A percentile compares a stretch with the other conserved stretches of the same genome.
Conservation (phyloP, 352 stramenopile species). For the Phytophthora uliginosa region DNA sequence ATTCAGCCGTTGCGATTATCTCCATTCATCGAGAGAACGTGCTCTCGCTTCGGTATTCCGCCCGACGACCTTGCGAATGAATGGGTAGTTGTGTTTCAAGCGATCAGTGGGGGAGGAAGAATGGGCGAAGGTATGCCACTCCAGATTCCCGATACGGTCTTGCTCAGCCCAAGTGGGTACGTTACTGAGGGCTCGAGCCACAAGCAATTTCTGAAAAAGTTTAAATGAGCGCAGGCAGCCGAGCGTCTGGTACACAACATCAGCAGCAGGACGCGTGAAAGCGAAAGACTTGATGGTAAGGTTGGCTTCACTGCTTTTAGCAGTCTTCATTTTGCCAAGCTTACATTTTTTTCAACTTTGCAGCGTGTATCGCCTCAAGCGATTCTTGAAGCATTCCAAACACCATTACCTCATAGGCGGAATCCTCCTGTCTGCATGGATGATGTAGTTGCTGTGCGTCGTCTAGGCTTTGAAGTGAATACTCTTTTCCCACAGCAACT, state of each 20-base stretch:
- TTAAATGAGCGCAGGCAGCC: conserved; percentile 44
- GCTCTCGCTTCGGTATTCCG: conserved; percentile 29
- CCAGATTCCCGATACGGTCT: conserved; percentile 65
- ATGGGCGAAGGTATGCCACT: conserved; percentile 41
- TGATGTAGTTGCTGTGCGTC: conserved; percentile 39
- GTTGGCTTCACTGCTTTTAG: background rate
- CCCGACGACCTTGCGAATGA: conserved; percentile 58
- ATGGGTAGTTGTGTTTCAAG: conserved; percentile 70
- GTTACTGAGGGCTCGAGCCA: background rate
- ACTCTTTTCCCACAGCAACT: conserved; percentile 38
- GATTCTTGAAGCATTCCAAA: conserved; percentile 47
- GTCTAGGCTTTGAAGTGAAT: conserved; percentile 45
- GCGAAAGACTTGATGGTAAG: conserved; percentile 47
- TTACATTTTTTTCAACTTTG: background rate
- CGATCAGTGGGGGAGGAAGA: conserved; percentile 40
- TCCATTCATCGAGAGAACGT: conserved; percentile 45
- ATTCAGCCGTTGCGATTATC: conserved; percentile 60
- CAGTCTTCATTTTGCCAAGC: background rate
- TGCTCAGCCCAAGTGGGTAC: conserved; percentile 69
- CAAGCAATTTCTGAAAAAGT: background rate
- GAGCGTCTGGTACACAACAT: conserved; percentile 71
- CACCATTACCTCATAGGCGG: conserved; percentile 7
- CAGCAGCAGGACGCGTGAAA: conserved; percentile 55
- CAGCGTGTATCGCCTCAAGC: conserved; percentile 53
- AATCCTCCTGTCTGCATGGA: background rate